Percentiles rank a stretch among this genome's conserved stretches.
Conservation (phyloP, 495 filamentous ascomycete species). For the Cairneyella variabilis region DNA sequence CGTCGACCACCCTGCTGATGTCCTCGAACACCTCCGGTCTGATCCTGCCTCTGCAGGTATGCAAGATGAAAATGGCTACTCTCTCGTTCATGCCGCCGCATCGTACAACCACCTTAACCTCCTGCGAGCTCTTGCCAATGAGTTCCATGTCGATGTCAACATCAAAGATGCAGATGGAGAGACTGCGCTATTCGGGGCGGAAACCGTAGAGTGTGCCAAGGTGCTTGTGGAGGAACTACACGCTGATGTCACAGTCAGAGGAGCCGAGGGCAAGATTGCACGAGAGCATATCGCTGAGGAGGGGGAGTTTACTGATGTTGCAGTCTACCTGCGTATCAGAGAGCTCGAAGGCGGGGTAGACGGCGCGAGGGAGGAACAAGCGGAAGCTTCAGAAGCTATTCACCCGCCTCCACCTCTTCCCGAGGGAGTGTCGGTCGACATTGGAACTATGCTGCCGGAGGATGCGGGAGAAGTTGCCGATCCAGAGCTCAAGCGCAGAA, state of each 20-base stretch:
- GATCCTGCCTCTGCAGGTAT: constrained; percentile 62
- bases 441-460: constrained; percentile 62
- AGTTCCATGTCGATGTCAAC: constrained; percentile 74
- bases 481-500: constrained; percentile 66
- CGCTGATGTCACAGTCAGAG: constrained; percentile 57
- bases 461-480: constrained; percentile 54
- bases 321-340: constrained; percentile 52
- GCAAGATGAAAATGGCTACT: constrained; percentile 85
- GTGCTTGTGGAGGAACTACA: constrained; percentile 78
- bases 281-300: constrained; percentile 68
- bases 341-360: constrained; percentile 36
- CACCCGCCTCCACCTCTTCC: constrained; percentile 49
- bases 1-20: constrained; percentile 61
- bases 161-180: constrained; percentile 85
- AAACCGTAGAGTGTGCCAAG: constrained; percentile 70
- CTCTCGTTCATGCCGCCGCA: constrained; percentile 83
- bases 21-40: constrained; percentile 62
- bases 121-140: constrained; percentile 70
- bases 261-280: constrained; percentile 65
- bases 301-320: constrained; percentile 64
- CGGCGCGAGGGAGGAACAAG: constrained; percentile 16
- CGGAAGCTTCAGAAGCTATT: not conserved
- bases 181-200: constrained; percentile 83
- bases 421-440: constrained; percentile 60
- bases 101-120: constrained; percentile 86